Conservation (phyloP, 768 basidiomycete species). For the Tulasnella sp. region DNA sequence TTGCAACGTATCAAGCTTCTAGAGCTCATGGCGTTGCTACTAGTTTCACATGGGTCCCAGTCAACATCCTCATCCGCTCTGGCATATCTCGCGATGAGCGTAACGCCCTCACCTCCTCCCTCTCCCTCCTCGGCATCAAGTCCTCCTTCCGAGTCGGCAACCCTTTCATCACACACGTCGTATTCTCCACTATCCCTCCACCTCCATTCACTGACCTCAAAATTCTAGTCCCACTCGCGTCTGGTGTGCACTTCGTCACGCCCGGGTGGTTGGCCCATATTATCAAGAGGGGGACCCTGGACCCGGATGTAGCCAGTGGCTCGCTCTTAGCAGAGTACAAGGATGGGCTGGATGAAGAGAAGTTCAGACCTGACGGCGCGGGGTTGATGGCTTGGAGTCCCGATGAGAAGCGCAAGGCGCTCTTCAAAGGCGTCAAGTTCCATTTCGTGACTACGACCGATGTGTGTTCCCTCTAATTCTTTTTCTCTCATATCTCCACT, state of each 20-base stretch:
- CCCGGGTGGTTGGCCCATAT: conserved; percentile 4
- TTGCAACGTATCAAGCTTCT: too few relatives aligned
- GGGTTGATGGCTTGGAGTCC: conserved; percentile 7
- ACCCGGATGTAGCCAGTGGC: background rate
- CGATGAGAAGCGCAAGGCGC: background rate
- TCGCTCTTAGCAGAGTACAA: background rate
- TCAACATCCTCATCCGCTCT: conserved; percentile 7
- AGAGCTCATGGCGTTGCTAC: background rate
- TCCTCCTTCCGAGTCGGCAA: background rate
- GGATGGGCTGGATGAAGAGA: conserved; percentile 3
- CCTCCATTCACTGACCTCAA: background rate
- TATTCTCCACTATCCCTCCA: background rate
- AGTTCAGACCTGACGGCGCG: conserved; percentile 5
- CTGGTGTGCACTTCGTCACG: background rate
- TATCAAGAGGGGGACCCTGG: background rate
- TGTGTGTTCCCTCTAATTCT: background rate
- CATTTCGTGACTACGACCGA: conserved; percentile 3
- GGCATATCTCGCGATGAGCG: conserved; percentile 5
- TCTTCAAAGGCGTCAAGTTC: conserved; percentile 2
- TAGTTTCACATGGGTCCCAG: conserved; percentile 4
- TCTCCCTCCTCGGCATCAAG: conserved; percentile 9
- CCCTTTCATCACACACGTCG: conserved; percentile 2
- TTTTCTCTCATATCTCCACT: background rate
- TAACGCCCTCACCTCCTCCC: background rate
- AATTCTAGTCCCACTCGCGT: background rate